These are phyloP conservation scores for Paecilomyces sp. DNA, from an alignment of 2,329 filamentous ascomycete species.

Conservation along the genomic window DNA sequence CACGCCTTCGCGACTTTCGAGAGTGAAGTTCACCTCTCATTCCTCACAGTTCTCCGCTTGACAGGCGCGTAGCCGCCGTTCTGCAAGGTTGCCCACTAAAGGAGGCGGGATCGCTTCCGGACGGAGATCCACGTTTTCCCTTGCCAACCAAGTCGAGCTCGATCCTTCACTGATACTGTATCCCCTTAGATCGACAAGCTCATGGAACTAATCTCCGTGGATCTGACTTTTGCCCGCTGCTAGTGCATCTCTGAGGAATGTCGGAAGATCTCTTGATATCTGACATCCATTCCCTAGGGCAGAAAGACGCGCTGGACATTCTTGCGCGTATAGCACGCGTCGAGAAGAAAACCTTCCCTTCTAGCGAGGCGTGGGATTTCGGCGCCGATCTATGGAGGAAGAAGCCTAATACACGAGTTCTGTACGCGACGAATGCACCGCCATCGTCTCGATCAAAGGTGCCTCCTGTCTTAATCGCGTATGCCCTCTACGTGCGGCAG, in stretches of 20 bases:
- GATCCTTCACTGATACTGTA: neutral
- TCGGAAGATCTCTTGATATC: slow-evolving; percentile 19
- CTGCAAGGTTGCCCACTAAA: neutral
- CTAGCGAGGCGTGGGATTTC: slow-evolving; percentile 46
- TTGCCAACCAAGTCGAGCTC: neutral
- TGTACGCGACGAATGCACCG: slow-evolving; percentile 22
- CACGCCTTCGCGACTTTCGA: too few relatives aligned
- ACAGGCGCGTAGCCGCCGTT: too few relatives aligned
- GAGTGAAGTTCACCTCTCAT: too few relatives aligned
- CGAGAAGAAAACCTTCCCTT: slow-evolving; percentile 46
- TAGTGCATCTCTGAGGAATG: slow-evolving; percentile 15
- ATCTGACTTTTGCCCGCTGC: slow-evolving; percentile 7
- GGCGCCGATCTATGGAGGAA: slow-evolving; percentile 37
- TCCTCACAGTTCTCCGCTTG: too few relatives aligned
- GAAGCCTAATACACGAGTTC: slow-evolving; percentile 42
- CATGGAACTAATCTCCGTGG: neutral
- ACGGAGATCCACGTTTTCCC: neutral
- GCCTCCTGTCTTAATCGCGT: slow-evolving; percentile 31
- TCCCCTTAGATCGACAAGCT: neutral
- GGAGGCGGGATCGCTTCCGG: neutral
- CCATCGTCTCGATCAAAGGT: slow-evolving; percentile 3
- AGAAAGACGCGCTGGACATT: slow-evolving; percentile 26
- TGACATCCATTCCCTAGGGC: slow-evolving; percentile 31
- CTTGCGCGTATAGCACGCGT: slow-evolving; percentile 30
- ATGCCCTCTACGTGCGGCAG: slow-evolving; percentile 41